Base-by-base conservation (phyloP, 441 rosid genomes). In the Gossypium lobatum region DNA sequence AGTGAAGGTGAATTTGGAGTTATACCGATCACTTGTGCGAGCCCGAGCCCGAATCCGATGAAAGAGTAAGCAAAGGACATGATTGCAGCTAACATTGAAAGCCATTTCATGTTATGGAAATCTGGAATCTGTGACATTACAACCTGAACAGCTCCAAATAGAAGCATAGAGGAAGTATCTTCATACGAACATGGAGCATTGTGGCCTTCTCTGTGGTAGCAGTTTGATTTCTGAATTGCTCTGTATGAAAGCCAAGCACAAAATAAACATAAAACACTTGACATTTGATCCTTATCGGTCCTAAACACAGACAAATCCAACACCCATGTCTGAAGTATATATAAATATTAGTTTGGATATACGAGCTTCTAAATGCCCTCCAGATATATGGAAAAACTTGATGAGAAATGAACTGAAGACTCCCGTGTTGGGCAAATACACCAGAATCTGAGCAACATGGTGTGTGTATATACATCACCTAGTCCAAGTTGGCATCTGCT, bases 1-100 rank as follows among this genome's bases (percentile, higher is more conserved):
- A 25, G 16, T 6, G 7, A 45, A 13, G 54, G 46, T 39, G 7
- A 68, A 26, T n/a, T 69, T 60, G 58, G 6, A 55, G 66, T 37
- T 70, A n/a, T 67, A 86, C 92, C 88, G 67, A 87, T 66, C 2
- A 88, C 91, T 87, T 76, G 37, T 16, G 84, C 85, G 17, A 87
- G n/a, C 66, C 91, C 90, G 50, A 89, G 91, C 65, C 88, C 91
- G n/a, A 85, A 74, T 14, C 91, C 93, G 4, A 78, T 87, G 72
- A 78, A 77, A 28, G 93, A 77, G 77, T 89, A 89, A 52, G 85
- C 10, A 60, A 87, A 86, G 73, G 93, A 89, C 93, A 89, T 89
- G 72, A 85, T 70, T 18, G 93, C 89, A 2, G 93, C 88, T 13
- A 86, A 17, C 37, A 83, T 70, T 1, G 93, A 87, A 45, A 89